Evolutionary conservation across 805 yeast species (phyloP).

Genomic region (Ogataea neopini): DNA sequence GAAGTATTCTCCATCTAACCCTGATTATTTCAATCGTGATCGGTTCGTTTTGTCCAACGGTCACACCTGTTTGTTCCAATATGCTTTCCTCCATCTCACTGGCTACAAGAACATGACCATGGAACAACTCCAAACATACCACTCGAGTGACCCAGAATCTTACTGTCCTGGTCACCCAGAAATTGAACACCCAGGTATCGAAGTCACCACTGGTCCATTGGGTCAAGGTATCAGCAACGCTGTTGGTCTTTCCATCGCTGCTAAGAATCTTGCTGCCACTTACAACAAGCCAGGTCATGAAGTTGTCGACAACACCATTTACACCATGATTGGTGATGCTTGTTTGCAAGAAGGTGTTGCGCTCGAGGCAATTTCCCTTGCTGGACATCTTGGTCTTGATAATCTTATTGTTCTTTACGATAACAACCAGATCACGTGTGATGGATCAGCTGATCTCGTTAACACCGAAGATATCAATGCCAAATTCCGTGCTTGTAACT

Average conservation of each 20-base stretch:
- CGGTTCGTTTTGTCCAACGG: slow-evolving; percentile 95
- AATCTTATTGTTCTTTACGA: slow-evolving; percentile 94
- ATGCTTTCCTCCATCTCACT: slow-evolving; percentile 78
- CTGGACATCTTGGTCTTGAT: slow-evolving; percentile 92
- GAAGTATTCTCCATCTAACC: slow-evolving; percentile 86
- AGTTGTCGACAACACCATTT: slow-evolving; percentile 74
- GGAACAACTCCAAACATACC: slow-evolving; percentile 83
- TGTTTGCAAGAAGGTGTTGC: slow-evolving; percentile 98
- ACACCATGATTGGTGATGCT: slow-evolving; percentile 90
- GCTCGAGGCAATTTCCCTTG: slow-evolving; percentile 89
- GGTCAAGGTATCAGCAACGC: slow-evolving; percentile 98
- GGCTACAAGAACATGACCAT: slow-evolving; percentile 74
- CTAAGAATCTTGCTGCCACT: slow-evolving; percentile 84
- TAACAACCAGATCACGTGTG: slow-evolving; percentile 95
- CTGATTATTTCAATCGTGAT: slow-evolving; percentile 91
- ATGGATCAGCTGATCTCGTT: slow-evolving; percentile 85
- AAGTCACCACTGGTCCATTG: slow-evolving; percentile 97
- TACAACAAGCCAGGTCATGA: slow-evolving; percentile 84
- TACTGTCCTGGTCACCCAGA: slow-evolving; percentile 99
- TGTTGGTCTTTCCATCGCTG: slow-evolving; percentile 94
- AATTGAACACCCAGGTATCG: slow-evolving; percentile 87
- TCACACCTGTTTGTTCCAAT: slow-evolving; percentile 90
- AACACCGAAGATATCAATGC: slow-evolving; percentile 89
- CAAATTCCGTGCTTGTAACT: slow-evolving; percentile 90
- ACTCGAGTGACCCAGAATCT: slow-evolving; percentile 72